phyloP scores from a whole-genome alignment of 495 filamentous ascomycete species.

The Neurospora sp. region DNA sequence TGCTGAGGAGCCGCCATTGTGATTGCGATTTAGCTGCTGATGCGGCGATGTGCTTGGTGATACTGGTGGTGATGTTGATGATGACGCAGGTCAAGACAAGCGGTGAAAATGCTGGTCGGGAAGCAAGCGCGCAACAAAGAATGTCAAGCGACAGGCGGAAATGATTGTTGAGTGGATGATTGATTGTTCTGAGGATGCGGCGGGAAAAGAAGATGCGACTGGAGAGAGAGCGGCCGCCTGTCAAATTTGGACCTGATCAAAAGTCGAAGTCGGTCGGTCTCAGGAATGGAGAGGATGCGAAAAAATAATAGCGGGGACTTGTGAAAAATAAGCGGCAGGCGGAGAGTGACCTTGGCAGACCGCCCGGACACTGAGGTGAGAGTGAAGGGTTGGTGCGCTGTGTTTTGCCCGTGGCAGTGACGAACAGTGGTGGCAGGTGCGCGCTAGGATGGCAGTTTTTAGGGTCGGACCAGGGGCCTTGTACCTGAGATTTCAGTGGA shows the following conservation, averaged over 20 bases:
- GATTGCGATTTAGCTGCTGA: neutral
- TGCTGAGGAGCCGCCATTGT: constrained; percentile 19
- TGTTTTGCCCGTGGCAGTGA: neutral
- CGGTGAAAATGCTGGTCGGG: neutral
- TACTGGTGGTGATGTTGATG: neutral
- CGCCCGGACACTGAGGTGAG: neutral
- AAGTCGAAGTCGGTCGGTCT: neutral
- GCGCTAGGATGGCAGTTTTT: neutral
- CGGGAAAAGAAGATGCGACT: neutral
- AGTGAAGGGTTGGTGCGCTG: neutral
- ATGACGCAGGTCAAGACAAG: neutral
- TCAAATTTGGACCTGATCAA: neutral
- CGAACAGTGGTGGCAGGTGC: neutral
- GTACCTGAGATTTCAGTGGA: neutral
- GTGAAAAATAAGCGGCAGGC: neutral
- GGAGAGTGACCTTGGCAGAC: neutral
- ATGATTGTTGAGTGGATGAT: neutral
- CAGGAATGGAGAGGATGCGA: neutral
- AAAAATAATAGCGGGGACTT: neutral
- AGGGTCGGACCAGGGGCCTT: neutral
- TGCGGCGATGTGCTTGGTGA: neutral
- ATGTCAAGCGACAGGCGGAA: neutral
- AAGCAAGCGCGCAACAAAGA: neutral
- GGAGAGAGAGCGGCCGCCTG: neutral
- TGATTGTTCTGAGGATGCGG: neutral